Percentiles rank a stretch among this genome's conserved stretches.
Conservation (phyloP, 73 alveolate genomes). For the Urostyla sp. region DNA sequence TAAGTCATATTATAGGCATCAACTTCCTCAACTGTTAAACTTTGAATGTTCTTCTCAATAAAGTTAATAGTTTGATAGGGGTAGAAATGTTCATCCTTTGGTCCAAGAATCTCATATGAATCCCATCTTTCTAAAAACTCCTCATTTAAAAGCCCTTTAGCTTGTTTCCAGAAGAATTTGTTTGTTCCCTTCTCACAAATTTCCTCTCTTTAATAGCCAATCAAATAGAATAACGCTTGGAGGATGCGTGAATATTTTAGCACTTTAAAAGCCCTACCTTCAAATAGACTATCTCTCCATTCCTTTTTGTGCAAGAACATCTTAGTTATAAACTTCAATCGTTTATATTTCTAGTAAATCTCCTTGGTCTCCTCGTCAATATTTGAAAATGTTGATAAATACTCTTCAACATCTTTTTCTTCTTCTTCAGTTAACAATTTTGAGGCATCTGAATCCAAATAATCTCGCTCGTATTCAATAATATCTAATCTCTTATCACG, state of each 20-base stretch:
- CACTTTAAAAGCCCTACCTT: constrained; percentile 77
- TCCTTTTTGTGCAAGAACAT: constrained; percentile 39
- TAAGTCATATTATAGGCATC: constrained; percentile 79
- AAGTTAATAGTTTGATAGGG: constrained; percentile 76
- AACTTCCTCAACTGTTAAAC: constrained; percentile 75
- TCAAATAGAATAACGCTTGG: constrained; percentile 84
- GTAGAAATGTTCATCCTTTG: constrained; percentile 76
- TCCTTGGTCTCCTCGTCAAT: constrained; percentile 81
- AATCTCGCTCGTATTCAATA: constrained; percentile 75
- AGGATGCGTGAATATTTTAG: constrained; percentile 86
- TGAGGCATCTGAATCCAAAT: constrained; percentile 45
- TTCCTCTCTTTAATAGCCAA: constrained; percentile 74
- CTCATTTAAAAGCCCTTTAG: constrained; percentile 77
- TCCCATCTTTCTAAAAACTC: constrained; percentile 71
- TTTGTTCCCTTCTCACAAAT: constrained; percentile 90
- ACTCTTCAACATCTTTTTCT: constrained; percentile 80
- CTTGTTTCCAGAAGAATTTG: constrained; percentile 94
- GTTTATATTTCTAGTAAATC: constrained; percentile 60
- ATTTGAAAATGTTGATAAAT: constrained; percentile 34
- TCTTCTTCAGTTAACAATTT: constrained; percentile 77
- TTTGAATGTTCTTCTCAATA: constrained; percentile 80
- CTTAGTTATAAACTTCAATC: constrained; percentile 69
- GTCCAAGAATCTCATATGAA: constrained; percentile 83
- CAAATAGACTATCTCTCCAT: neutral
- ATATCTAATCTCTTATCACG: constrained; percentile 74